A percentile compares a stretch with the other conserved stretches of the same genome.
These are phyloP conservation scores for Artemisia argyi DNA, from an alignment of 129 eudicot genomes.

Conservation along the genomic window DNA sequence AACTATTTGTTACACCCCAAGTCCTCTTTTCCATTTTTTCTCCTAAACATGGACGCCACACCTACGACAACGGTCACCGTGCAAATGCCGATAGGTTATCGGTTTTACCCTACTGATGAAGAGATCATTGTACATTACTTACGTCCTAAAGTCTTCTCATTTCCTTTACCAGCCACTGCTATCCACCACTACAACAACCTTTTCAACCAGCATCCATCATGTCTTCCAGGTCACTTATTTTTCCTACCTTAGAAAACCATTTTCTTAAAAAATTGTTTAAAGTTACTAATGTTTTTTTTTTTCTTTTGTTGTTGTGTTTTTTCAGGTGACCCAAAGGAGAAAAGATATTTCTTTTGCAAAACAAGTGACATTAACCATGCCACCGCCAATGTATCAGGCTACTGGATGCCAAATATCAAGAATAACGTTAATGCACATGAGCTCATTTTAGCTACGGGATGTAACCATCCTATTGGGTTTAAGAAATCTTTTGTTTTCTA, in stretches of 20 bases:
- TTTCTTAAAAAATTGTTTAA: too few relatives aligned
- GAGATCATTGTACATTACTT: conserved; percentile 31
- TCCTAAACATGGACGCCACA: too few relatives aligned
- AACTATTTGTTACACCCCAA: too few relatives aligned
- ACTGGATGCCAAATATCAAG: conserved; percentile 20
- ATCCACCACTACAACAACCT: conserved; percentile 15
- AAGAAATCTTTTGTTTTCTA: conserved; percentile 24
- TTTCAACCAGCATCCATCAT: conserved; percentile 21
- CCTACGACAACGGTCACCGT: too few relatives aligned
- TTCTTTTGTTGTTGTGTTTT: background rate
- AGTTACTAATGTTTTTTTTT: background rate
- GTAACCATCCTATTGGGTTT: conserved; percentile 33
- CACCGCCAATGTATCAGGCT: background rate
- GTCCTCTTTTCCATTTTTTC: too few relatives aligned
- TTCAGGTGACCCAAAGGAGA: conserved; percentile 25
- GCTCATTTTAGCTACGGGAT: conserved; percentile 27
- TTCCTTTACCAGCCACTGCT: conserved; percentile 28
- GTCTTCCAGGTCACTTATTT: conserved; percentile 18
- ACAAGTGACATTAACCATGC: background rate
- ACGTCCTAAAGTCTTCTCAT: conserved; percentile 22
- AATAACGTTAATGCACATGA: conserved; percentile 9
- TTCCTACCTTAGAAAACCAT: background rate
- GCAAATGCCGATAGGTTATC: conserved; percentile 30
- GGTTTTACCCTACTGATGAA: conserved; percentile 28
- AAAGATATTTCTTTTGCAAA: conserved; percentile 25